Evolutionary conservation across 257 asterid genomes (phyloP).

Genomic region (Fraxinus pennsylvanica): DNA sequence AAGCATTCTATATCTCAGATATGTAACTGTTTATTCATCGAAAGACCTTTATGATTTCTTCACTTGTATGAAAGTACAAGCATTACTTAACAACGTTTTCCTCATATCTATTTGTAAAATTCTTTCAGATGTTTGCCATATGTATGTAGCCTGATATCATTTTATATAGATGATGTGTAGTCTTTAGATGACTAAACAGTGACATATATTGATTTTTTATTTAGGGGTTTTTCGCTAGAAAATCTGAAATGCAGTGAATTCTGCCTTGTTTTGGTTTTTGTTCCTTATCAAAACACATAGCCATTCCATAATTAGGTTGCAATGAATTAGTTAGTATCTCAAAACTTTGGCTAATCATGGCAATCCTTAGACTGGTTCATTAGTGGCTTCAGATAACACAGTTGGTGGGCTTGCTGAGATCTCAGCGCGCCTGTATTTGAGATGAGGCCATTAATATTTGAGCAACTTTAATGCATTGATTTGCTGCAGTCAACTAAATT

Average conservation of each 20-base stretch:
- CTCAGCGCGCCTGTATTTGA: neutral
- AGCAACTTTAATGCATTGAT: neutral
- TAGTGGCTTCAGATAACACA: neutral
- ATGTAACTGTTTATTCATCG: neutral
- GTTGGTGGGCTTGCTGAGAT: neutral
- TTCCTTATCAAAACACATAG: constrained; percentile 1
- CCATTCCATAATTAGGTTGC: constrained; percentile 2
- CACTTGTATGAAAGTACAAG: neutral
- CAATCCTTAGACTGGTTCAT: constrained; percentile 1
- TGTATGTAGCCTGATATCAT: neutral
- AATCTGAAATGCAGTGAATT: neutral
- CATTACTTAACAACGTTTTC: neutral
- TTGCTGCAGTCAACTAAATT: neutral
- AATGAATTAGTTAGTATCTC: neutral
- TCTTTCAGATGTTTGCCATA: neutral
- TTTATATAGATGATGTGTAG: neutral
- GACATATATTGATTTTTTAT: neutral
- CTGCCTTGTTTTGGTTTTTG: neutral
- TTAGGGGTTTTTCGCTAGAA: neutral
- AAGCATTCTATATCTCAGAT: neutral
- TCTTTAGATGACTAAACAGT: neutral
- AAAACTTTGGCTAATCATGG: neutral
- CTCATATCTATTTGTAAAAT: neutral
- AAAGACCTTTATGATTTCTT: neutral
- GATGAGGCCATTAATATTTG: neutral